Percentiles rank a stretch among this genome's conserved stretches.
phyloP scores from a whole-genome alignment of 1,284 basidiomycete genomes.

The Moniliella sp. region DNA sequence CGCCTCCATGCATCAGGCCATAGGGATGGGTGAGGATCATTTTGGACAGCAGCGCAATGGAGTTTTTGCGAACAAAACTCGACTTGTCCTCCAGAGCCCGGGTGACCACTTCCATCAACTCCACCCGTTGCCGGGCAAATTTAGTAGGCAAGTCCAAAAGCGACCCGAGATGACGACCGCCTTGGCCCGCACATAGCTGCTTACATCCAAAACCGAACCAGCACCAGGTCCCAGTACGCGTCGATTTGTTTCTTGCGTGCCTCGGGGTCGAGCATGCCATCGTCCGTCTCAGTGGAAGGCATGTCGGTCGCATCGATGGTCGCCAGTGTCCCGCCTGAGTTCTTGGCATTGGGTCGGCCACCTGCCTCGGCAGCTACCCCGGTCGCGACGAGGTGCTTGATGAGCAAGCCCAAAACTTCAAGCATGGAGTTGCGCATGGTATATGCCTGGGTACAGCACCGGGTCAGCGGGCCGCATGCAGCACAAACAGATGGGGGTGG shows the following conservation, averaged over 20 bases:
- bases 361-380: slow-evolving; percentile 7
- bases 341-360: not conserved
- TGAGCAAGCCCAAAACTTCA: slow-evolving; percentile 30
- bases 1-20: slow-evolving; percentile 60
- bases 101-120: slow-evolving; percentile 54
- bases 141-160: slow-evolving; percentile 52
- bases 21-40: slow-evolving; percentile 77
- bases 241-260: slow-evolving; percentile 61
- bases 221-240: slow-evolving; percentile 58
- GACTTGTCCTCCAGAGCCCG: slow-evolving; percentile 73
- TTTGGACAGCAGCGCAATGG: slow-evolving; percentile 55
- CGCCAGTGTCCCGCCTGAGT: not conserved
- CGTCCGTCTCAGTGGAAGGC: slow-evolving; percentile 10
- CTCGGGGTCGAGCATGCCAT: slow-evolving; percentile 22
- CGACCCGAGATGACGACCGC: slow-evolving; percentile 55
- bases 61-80: slow-evolving; percentile 61
- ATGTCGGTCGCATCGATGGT: slow-evolving; percentile 1
- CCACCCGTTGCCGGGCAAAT: slow-evolving; percentile 65
- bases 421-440: slow-evolving; percentile 53
- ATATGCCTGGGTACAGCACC: slow-evolving; percentile 48
- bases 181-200: slow-evolving; percentile 73
- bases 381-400: slow-evolving; percentile 34
- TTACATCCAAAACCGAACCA: slow-evolving; percentile 71
- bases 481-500: slow-evolving; percentile 1
- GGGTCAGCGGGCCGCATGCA: no score